A percentile compares a stretch with the other conserved stretches of the same genome.
Evolutionary conservation across 768 basidiomycete genomes (phyloP).

Genomic region (Calocybe cyanea): DNA sequence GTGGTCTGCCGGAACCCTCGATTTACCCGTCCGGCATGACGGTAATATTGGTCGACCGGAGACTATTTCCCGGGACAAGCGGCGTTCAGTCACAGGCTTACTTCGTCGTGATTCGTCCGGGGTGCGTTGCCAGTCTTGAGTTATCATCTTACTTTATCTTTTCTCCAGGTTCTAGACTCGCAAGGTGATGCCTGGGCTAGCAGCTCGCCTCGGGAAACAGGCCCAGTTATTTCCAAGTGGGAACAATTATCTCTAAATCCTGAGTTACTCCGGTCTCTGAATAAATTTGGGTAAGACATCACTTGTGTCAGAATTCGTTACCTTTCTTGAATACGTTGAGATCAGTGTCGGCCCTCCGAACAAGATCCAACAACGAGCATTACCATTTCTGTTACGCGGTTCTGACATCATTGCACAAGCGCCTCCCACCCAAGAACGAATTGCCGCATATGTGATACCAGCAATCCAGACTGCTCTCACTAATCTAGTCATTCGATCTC

Average conservation of each 20-base stretch:
- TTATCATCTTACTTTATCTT: background rate
- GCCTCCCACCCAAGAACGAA: slow-evolving; percentile 96
- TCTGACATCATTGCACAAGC: slow-evolving; percentile 99
- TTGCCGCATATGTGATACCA: slow-evolving; percentile 94
- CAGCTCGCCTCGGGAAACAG: slow-evolving; percentile 59
- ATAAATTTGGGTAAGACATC: slow-evolving; percentile 83
- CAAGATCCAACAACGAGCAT: slow-evolving; percentile 96
- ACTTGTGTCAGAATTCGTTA: background rate
- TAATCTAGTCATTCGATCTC: slow-evolving; percentile 49
- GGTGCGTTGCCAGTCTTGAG: slow-evolving; percentile 37
- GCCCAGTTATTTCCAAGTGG: slow-evolving; percentile 91
- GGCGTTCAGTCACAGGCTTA: slow-evolving; percentile 67
- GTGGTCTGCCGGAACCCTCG: slow-evolving; percentile 81
- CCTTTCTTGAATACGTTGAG: slow-evolving; percentile 6
- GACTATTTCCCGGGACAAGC: slow-evolving; percentile 56
- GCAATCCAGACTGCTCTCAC: slow-evolving; percentile 80
- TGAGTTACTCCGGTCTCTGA: slow-evolving; percentile 83
- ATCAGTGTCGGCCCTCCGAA: slow-evolving; percentile 92
- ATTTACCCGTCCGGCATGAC: slow-evolving; percentile 61
- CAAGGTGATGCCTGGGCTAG: slow-evolving; percentile 54
- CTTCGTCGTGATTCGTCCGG: slow-evolving; percentile 73
- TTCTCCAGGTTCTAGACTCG: slow-evolving; percentile 46
- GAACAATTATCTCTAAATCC: slow-evolving; percentile 85
- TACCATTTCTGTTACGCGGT: slow-evolving; percentile 91
- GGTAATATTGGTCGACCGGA: slow-evolving; percentile 43